phyloP scores from a whole-genome alignment of 306 rosid species.

The Cicer pinnatifidum region DNA sequence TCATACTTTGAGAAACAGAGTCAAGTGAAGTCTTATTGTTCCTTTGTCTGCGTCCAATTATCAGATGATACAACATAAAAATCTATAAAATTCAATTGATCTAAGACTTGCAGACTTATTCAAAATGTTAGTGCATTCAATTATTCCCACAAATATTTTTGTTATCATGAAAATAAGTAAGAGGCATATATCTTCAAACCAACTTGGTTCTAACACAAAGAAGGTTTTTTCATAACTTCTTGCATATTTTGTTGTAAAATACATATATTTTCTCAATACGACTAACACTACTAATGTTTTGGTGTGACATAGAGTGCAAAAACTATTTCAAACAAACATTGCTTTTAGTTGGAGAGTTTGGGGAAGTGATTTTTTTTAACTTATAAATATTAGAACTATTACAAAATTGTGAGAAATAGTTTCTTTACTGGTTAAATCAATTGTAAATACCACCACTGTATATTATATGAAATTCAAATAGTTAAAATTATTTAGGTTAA shows the following conservation, averaged over 20 bases:
- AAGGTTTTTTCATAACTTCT: background rate
- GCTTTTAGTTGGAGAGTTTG: conserved; percentile 20
- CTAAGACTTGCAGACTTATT: too few relatives aligned
- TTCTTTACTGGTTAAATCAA: background rate
- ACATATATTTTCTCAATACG: background rate
- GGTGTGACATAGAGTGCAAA: background rate
- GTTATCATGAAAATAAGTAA: too few relatives aligned
- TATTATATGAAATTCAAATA: background rate
- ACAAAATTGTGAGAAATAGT: background rate
- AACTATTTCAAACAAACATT: background rate
- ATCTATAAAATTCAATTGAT: too few relatives aligned
- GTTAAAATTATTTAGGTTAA: background rate
- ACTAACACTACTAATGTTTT: background rate
- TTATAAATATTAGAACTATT: background rate
- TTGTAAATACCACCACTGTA: background rate
- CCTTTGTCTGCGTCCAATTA: too few relatives aligned
- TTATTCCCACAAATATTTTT: too few relatives aligned
- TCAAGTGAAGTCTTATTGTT: too few relatives aligned
- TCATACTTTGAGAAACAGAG: too few relatives aligned
- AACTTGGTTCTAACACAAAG: background rate
- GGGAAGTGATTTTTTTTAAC: too few relatives aligned
- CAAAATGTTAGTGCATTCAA: too few relatives aligned
- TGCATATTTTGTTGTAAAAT: background rate
- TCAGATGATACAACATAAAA: too few relatives aligned
- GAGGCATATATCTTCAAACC: too few relatives aligned